These are phyloP conservation scores for Fomitopsis serialis DNA, from an alignment of 768 basidiomycete species.

Conservation along the genomic window DNA sequence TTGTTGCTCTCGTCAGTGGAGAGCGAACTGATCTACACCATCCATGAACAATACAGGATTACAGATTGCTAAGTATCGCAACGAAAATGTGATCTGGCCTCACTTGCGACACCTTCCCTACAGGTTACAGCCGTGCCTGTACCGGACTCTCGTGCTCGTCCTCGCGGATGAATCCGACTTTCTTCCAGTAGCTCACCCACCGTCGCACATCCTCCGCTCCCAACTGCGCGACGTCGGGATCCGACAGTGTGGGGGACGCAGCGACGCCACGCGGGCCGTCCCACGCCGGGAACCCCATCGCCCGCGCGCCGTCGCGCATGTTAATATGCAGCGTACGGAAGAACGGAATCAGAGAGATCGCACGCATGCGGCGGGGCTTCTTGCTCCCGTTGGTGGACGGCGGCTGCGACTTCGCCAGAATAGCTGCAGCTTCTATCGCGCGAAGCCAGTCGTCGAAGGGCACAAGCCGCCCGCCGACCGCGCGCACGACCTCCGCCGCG, in stretches of 20 bases:
- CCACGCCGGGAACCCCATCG: background rate
- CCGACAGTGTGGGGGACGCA: background rate
- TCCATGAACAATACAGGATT: too few species aligned
- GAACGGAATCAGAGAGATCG: background rate
- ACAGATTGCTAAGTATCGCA: too few species aligned
- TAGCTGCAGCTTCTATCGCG: background rate
- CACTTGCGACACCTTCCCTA: too few species aligned
- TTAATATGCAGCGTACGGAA: background rate
- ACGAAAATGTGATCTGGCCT: too few species aligned
- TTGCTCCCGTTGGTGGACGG: too few species aligned
- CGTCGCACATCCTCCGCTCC: background rate
- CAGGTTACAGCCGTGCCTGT: too few species aligned
- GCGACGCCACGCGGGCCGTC: background rate
- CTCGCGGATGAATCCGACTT: background rate
- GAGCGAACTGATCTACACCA: too few species aligned
- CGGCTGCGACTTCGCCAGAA: too few species aligned
- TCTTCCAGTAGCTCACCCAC: background rate
- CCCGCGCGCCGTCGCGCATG: background rate
- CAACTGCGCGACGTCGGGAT: background rate
- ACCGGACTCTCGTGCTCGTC: too few species aligned
- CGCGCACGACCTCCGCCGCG: constrained; percentile 7
- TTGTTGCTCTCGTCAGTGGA: too few species aligned
- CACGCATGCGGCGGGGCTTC: background rate
- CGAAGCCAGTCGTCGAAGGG: constrained; percentile 23
- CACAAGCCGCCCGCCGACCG: constrained; percentile 18